Conservation (phyloP, 768 basidiomycete genomes). For the Pisolithus microcarpus region DNA sequence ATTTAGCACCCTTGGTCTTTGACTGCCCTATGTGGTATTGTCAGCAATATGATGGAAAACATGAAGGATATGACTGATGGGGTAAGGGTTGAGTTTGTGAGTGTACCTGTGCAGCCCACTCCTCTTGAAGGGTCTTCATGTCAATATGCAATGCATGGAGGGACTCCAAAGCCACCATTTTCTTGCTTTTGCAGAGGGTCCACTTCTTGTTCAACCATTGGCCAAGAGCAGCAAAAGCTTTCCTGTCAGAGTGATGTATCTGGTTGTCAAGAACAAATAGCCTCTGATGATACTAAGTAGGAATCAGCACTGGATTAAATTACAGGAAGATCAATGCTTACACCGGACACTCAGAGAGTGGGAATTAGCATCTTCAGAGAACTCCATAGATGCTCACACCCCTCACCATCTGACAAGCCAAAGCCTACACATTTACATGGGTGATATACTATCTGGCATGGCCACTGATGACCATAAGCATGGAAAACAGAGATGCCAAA, state of each 20-base stretch:
- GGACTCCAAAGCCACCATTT: background rate
- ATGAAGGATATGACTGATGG: background rate
- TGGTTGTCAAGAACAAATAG: conserved; percentile 9
- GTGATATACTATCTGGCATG: conserved; percentile 30
- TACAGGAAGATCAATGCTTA: conserved; percentile 4
- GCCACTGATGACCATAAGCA: conserved; percentile 30
- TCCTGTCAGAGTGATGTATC: background rate
- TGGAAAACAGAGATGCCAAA: conserved; percentile 28
- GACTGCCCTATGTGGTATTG: no score
- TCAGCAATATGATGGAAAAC: background rate
- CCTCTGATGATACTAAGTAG: conserved; percentile 5
- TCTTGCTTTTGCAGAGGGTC: background rate
- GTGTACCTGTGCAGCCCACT: conserved; percentile 2
- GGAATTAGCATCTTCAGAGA: conserved; percentile 16
- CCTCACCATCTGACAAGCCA: conserved; percentile 31
- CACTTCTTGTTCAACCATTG: conserved; percentile 5
- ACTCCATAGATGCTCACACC: conserved; percentile 30
- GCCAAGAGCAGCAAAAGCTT: background rate
- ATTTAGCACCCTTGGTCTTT: no score
- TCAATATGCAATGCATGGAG: background rate
- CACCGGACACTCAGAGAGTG: conserved; percentile 10
- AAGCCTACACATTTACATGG: conserved; percentile 23
- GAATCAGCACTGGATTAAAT: background rate
- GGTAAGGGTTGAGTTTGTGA: conserved; percentile 2
- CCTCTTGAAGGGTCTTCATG: background rate